Percentiles rank a stretch among this genome's conserved stretches.
Evolutionary conservation across 192 early-diverging fungal genomes (phyloP).

Genomic region (Backusella morwellensis): DNA sequence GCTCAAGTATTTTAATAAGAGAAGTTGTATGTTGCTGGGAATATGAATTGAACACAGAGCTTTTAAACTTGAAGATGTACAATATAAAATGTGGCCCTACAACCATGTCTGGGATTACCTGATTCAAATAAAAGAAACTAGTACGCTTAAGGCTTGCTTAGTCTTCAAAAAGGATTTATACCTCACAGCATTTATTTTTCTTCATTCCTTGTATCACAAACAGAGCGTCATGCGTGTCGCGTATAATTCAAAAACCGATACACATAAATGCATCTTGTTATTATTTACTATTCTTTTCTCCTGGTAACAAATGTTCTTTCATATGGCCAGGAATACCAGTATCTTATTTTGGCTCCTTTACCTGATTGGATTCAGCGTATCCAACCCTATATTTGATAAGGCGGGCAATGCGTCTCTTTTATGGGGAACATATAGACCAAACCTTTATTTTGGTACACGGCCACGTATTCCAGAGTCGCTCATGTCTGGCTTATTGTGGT

Average conservation of each 20-base stretch:
- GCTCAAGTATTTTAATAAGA: no score
- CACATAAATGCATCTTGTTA: neutral
- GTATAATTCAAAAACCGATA: neutral
- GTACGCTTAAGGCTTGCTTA: no score
- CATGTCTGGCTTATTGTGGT: conserved; percentile 93
- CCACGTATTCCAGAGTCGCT: conserved; percentile 73
- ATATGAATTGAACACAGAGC: no score
- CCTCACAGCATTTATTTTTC: no score
- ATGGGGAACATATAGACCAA: conserved; percentile 92
- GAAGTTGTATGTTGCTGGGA: no score
- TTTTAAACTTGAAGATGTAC: no score
- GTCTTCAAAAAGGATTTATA: no score
- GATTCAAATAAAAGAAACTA: no score
- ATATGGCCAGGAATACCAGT: neutral
- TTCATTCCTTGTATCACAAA: neutral
- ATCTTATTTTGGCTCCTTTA: neutral
- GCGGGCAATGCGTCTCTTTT: conserved; percentile 45
- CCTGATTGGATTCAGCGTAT: neutral
- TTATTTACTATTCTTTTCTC: neutral
- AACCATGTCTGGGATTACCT: no score
- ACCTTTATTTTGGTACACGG: conserved; percentile 90
- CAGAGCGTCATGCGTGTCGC: neutral
- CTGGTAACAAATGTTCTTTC: neutral
- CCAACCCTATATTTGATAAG: neutral
- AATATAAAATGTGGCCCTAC: no score